Percentiles rank a stretch among this genome's conserved stretches.
These are phyloP conservation scores for Chytriomyces confervae DNA, from an alignment of 192 early-diverging fungal genomes.

Conservation along the genomic window DNA sequence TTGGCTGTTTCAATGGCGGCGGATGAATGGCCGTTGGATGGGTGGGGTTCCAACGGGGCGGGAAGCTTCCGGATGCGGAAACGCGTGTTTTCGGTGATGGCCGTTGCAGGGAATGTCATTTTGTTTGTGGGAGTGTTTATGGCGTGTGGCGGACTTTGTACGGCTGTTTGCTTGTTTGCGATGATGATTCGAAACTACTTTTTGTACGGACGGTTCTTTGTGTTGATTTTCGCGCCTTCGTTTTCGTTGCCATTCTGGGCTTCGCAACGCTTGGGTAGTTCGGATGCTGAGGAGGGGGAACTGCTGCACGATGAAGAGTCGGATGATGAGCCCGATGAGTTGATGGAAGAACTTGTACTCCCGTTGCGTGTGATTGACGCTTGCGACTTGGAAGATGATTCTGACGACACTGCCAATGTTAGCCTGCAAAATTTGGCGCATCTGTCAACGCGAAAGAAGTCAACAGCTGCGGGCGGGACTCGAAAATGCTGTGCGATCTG, in stretches of 20 bases:
- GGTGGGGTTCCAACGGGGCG: constrained; percentile 25
- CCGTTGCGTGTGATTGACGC: constrained; percentile 33
- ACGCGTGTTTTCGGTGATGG: background rate
- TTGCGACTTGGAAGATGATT: constrained; percentile 24
- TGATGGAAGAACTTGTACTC: constrained; percentile 34
- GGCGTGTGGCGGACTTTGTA: constrained; percentile 4
- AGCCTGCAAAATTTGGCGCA: background rate
- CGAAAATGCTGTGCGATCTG: constrained; percentile 56
- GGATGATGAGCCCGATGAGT: constrained; percentile 22
- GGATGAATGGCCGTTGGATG: constrained; percentile 28
- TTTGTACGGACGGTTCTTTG: constrained; percentile 27
- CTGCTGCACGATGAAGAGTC: background rate
- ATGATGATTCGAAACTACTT: constrained; percentile 29
- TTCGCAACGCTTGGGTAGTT: background rate
- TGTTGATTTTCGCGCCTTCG: constrained; percentile 11
- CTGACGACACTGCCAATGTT: background rate
- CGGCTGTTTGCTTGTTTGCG: constrained; percentile 19
- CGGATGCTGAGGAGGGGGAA: constrained; percentile 2
- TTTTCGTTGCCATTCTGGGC: background rate
- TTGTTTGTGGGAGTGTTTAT: constrained; percentile 24
- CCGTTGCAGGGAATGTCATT: constrained; percentile 11
- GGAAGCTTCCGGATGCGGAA: background rate
- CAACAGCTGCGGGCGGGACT: constrained; percentile 39
- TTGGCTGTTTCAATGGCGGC: constrained; percentile 4
- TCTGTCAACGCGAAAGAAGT: background rate